Percentiles rank a stretch among this genome's conserved stretches.
These are phyloP conservation scores for Fagus sylvatica DNA, from an alignment of 306 rosid species.

Conservation along the genomic window DNA sequence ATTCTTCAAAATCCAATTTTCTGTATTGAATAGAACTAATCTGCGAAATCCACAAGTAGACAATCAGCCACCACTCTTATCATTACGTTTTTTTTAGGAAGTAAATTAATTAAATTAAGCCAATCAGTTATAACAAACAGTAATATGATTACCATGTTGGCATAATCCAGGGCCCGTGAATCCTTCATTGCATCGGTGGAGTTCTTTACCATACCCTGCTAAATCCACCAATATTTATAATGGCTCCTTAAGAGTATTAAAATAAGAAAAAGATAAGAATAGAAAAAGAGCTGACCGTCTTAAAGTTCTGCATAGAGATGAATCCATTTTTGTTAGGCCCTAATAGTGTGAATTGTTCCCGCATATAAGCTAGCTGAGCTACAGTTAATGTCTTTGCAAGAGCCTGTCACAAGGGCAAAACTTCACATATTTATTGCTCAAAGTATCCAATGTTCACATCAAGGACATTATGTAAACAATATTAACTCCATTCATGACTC, in stretches of 20 bases:
- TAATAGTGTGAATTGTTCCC: conserved; percentile 63
- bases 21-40: conserved; percentile 75
- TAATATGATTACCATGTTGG: conserved; percentile 50
- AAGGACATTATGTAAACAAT: not conserved
- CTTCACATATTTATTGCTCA: conserved; percentile 2
- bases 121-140: not conserved
- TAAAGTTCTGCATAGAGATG: conserved; percentile 88
- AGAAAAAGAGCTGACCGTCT: conserved; percentile 51
- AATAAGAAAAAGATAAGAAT: not conserved
- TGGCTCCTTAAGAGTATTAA: conserved; percentile 17
- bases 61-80: conserved; percentile 1
- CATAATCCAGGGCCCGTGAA: conserved; percentile 65
- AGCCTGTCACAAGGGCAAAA: conserved; percentile 55
- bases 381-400: conserved; percentile 77
- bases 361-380: conserved; percentile 66
- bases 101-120: not conserved
- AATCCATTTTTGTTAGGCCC: conserved; percentile 79
- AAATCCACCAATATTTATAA: conserved; percentile 25
- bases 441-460: not conserved
- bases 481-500: not conserved
- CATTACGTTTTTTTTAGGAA: conserved; percentile 2
- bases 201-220: conserved; percentile 63
- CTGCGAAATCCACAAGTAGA: conserved; percentile 45
- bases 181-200: conserved; percentile 83
- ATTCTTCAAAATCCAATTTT: conserved; percentile 84